phyloP scores from a whole-genome alignment of 1,139 yeast species.

The Yamadazyma pseudoaaseri region DNA sequence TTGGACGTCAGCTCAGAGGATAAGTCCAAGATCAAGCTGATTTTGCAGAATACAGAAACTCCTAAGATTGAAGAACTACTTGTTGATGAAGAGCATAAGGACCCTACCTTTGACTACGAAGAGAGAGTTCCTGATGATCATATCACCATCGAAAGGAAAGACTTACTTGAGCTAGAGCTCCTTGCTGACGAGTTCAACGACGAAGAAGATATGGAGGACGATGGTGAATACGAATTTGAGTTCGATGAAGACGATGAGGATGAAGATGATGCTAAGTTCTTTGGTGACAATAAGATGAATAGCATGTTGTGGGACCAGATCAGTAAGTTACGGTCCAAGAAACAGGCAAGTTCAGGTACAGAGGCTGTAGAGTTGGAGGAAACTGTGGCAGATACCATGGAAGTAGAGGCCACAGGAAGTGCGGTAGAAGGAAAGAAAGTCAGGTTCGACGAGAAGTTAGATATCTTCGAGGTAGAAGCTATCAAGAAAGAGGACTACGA shows the following conservation, averaged over 20 bases:
- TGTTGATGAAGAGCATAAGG: constrained; percentile 5
- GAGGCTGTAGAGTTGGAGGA: neutral
- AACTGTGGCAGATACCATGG: constrained; percentile 1
- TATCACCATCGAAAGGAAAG: constrained; percentile 22
- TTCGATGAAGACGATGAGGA: constrained; percentile 25
- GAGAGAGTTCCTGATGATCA: constrained; percentile 13
- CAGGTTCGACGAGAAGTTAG: constrained; percentile 49
- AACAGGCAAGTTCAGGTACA: constrained; percentile 1
- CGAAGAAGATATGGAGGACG: constrained; percentile 32
- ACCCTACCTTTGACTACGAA: constrained; percentile 3
- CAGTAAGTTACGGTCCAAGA: constrained; percentile 19
- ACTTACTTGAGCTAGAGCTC: constrained; percentile 38
- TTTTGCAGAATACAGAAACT: constrained; percentile 19
- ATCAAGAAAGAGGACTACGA: constrained; percentile 37
- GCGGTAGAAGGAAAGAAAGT: constrained; percentile 36
- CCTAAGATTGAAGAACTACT: constrained; percentile 7
- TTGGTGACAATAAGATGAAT: constrained; percentile 17
- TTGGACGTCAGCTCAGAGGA: constrained; percentile 51
- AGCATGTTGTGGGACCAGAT: constrained; percentile 33
- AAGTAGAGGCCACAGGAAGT: constrained; percentile 16
- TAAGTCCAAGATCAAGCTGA: constrained; percentile 41
- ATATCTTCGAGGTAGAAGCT: constrained; percentile 60
- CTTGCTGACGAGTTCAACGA: constrained; percentile 52
- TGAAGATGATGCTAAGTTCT: constrained; percentile 18
- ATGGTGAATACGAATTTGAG: constrained; percentile 24